Evolutionary conservation across 2,329 filamentous ascomycete genomes (phyloP), one percentile per base, ranked within the genome.

Genomic region (Monilinia laxa): DNA sequence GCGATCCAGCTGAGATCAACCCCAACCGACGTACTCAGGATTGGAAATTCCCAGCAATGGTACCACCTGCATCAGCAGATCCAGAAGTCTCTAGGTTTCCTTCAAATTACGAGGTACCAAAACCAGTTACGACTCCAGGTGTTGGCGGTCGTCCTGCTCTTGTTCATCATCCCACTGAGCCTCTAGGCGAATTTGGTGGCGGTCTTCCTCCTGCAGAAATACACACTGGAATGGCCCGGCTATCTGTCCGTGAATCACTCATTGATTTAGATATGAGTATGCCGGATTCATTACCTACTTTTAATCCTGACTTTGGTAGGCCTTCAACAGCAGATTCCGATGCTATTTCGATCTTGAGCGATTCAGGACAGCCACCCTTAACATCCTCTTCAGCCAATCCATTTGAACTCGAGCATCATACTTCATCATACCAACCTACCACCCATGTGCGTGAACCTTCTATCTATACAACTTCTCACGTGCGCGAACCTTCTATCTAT

Each of bases 321-420:
- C 74, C 75, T 35, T 75, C 74, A 23, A 76, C 75, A 1, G 73
- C 74, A 10, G 71, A 71, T 52, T 76, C 74, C 6, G 75, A 75
- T 66, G 70, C 69, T 20, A 71, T 70, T 73, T 88, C 86, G 0
- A 78, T 87, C 14, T 80, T 81, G 10, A 85, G 85, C 62, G 71
- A 71, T 73, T 88, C 86, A 0, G 78, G 86, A 18, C 81, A 81
- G 12, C 85, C 84, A 11, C 85, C 84, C 58, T 69, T 85, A 0
- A 84, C 87, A 66, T 75, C 84, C 42, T 82, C 84, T 35, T 79
- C 81, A 16, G 81, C 79, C 2, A 85, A 86, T 70, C 85, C 86
- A 0, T 89, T 89, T 67, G 85, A 88, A 65, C 79, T 89, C 4
- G 87, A 89, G 74, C 82, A 83, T n/a, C 86, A 88, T 70, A 79